Evolutionary conservation across 805 yeast genomes (phyloP).

Genomic region (Jamesozyma piceae): DNA sequence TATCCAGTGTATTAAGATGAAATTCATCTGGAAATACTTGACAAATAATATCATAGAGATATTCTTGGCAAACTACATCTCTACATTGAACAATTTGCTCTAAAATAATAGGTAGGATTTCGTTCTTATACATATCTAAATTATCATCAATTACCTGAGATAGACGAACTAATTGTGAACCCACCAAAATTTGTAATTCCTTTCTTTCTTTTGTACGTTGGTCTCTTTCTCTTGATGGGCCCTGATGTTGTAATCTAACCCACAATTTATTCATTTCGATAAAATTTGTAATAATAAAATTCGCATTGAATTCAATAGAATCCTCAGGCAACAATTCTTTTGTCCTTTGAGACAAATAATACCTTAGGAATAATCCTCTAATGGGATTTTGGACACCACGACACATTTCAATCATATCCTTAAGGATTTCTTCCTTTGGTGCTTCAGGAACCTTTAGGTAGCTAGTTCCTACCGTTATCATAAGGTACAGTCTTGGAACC

Average conservation of each 20-base stretch:
- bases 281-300: constrained; percentile 76
- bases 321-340: constrained; percentile 35
- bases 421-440: constrained; percentile 77
- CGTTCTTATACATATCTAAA: constrained; percentile 34
- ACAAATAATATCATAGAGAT: constrained; percentile 79
- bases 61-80: constrained; percentile 87
- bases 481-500: constrained; percentile 81
- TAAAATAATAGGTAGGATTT: constrained; percentile 67
- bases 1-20: constrained; percentile 65
- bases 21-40: constrained; percentile 93
- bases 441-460: constrained; percentile 62
- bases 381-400: constrained; percentile 94
- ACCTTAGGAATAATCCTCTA: constrained; percentile 81
- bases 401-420: constrained; percentile 96
- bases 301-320: constrained; percentile 34
- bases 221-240: constrained; percentile 73
- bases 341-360: constrained; percentile 78
- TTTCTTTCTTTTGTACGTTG: constrained; percentile 71
- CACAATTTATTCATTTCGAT: constrained; percentile 96
- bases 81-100: constrained; percentile 90
- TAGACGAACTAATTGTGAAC: constrained; percentile 81
- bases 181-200: constrained; percentile 85
- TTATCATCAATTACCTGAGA: constrained; percentile 78
- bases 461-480: constrained; percentile 91
- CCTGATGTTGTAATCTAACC: constrained; percentile 95